These are phyloP conservation scores for Penicillium bialowiezense DNA, from an alignment of 495 filamentous ascomycete species.

Conservation along the genomic window DNA sequence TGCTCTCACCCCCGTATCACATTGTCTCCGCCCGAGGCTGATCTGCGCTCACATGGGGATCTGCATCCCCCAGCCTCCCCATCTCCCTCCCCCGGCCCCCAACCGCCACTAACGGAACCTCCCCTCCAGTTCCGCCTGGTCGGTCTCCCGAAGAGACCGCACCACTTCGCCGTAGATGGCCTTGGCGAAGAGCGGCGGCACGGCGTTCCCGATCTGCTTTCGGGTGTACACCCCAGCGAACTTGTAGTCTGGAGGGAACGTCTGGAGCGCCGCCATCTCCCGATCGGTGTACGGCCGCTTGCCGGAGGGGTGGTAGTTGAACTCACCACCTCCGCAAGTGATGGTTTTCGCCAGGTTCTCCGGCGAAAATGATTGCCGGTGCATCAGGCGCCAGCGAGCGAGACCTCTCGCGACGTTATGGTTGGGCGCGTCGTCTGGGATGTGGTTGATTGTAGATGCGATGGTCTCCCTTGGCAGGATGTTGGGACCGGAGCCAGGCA, in stretches of 20 bases:
- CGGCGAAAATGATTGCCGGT: constrained; percentile 37
- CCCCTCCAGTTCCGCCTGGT: constrained; percentile 35
- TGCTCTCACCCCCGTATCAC: too few species aligned
- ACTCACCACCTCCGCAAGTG: constrained; percentile 65
- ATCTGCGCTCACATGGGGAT: constrained; percentile 5
- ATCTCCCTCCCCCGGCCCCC: neutral
- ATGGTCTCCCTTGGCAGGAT: constrained; percentile 42
- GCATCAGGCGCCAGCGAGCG: constrained; percentile 13
- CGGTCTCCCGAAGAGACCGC: constrained; percentile 54
- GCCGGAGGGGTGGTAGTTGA: constrained; percentile 68
- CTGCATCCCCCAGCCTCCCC: neutral
- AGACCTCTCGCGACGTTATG: constrained; percentile 42
- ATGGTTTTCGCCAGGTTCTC: constrained; percentile 57
- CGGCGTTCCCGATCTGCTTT: constrained; percentile 85
- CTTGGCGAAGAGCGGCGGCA: constrained; percentile 64
- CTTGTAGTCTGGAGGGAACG: constrained; percentile 63
- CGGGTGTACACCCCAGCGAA: constrained; percentile 51
- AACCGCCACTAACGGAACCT: neutral
- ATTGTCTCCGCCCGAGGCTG: neutral
- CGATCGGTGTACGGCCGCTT: constrained; percentile 62
- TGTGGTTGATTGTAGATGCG: constrained; percentile 42
- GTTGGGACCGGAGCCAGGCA: constrained; percentile 12
- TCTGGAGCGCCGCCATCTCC: constrained; percentile 74
- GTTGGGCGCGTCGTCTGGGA: constrained; percentile 36
- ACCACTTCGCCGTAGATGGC: constrained; percentile 58